Evolutionary conservation across 331 rosid species (phyloP).

Genomic region (Acacia concinna): DNA sequence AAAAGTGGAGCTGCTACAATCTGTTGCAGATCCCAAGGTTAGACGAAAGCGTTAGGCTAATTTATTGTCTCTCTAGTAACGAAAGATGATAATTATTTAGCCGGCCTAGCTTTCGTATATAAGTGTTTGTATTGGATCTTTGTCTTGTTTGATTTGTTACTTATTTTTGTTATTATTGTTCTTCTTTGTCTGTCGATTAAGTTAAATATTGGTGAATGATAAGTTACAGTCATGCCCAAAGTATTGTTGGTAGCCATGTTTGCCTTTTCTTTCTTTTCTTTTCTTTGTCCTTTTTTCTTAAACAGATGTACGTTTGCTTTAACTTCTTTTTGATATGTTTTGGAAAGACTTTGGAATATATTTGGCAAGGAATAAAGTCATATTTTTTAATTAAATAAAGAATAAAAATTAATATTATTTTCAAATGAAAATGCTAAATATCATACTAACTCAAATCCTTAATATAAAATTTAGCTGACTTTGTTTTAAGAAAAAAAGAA

Average conservation of each 20-base stretch:
- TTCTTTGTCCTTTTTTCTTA: background rate
- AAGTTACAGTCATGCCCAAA: constrained; percentile 16
- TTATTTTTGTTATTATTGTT: background rate
- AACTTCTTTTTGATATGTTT: constrained; percentile 4
- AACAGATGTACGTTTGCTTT: background rate
- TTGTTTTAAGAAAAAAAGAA: too few relatives aligned
- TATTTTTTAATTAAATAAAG: too few relatives aligned
- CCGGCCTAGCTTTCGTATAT: background rate
- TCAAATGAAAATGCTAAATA: too few relatives aligned
- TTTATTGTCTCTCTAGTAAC: background rate
- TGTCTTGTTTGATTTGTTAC: background rate
- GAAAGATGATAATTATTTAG: background rate
- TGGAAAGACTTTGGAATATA: constrained; percentile 24
- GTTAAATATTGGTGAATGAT: background rate
- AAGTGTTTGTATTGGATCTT: background rate
- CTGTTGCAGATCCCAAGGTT: background rate
- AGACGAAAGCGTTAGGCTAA: background rate
- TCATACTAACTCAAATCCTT: too few relatives aligned
- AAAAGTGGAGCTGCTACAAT: background rate
- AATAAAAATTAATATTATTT: too few relatives aligned
- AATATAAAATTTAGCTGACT: too few relatives aligned
- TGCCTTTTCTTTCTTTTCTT: background rate
- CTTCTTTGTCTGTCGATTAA: background rate
- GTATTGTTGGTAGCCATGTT: background rate
- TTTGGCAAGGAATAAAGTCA: too few relatives aligned